A percentile compares a stretch with the other conserved stretches of the same genome.
phyloP scores from a whole-genome alignment of 2,329 filamentous ascomycete species.

The Neonectria neomacrospora region DNA sequence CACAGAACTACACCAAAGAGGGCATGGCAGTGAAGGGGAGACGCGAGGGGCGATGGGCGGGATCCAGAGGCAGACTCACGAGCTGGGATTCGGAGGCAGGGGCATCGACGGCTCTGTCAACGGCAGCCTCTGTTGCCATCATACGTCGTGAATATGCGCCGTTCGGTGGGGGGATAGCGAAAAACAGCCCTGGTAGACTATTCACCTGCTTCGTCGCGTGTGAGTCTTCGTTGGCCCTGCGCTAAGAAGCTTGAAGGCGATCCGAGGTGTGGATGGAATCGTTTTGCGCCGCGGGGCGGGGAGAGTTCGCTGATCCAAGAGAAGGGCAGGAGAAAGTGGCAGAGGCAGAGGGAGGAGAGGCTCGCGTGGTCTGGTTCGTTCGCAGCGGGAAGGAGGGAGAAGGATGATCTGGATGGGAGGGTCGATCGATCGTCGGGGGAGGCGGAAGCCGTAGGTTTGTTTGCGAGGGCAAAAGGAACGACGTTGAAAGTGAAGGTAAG shows the following conservation, averaged over 20 bases:
- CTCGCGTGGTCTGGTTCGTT: slow-evolving; percentile 8
- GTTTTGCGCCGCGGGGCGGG: slow-evolving; percentile 28
- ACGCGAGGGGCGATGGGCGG: slow-evolving; percentile 4
- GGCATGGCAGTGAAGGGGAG: neutral
- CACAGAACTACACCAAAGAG: neutral
- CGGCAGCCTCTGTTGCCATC: slow-evolving; percentile 72
- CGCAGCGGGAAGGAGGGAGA: slow-evolving; percentile 4
- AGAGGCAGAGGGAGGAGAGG: neutral
- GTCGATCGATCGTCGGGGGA: slow-evolving; percentile 27
- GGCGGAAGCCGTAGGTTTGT: slow-evolving; percentile 27
- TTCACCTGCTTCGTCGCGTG: slow-evolving; percentile 39
- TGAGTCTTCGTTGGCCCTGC: slow-evolving; percentile 29
- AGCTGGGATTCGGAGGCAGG: slow-evolving; percentile 59
- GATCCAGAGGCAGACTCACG: slow-evolving; percentile 51
- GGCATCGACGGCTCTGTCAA: slow-evolving; percentile 65
- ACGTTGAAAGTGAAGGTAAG: slow-evolving; percentile 37
- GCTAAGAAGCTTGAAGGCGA: slow-evolving; percentile 30
- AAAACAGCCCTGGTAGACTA: slow-evolving; percentile 43
- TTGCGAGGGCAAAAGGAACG: slow-evolving; percentile 27
- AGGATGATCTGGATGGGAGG: slow-evolving; percentile 12
- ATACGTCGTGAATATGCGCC: slow-evolving; percentile 63
- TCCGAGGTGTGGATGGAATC: slow-evolving; percentile 21
- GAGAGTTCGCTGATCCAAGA: slow-evolving; percentile 17
- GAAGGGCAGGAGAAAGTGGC: slow-evolving; percentile 20
- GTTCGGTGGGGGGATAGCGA: slow-evolving; percentile 44